A percentile compares a stretch with the other conserved stretches of the same genome.
phyloP scores from a whole-genome alignment of 306 rosid genomes.

The Cucurbita pepo region DNA sequence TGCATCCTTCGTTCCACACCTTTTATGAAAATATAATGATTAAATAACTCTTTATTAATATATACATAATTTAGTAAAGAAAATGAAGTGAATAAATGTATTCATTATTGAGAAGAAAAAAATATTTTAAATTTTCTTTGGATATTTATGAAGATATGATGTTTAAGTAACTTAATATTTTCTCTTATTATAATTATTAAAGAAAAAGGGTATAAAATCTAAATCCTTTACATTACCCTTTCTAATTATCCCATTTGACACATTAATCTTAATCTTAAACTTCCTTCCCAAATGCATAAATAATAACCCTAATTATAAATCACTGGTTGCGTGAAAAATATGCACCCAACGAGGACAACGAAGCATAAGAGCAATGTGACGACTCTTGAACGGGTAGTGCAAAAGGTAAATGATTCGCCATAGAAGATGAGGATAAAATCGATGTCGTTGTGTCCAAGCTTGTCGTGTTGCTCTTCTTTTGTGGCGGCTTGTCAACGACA shows the following conservation, averaged over 20 bases:
- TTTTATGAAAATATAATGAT: no score
- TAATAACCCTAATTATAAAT: not conserved
- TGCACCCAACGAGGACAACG: constrained; percentile 36
- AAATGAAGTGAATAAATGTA: no score
- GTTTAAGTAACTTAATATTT: no score
- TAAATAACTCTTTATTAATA: no score
- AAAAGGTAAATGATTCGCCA: constrained; percentile 24
- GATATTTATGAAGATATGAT: no score
- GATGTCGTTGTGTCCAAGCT: not conserved
- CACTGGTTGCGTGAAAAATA: not conserved
- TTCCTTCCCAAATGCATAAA: not conserved
- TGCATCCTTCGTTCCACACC: no score
- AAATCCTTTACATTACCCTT: not conserved
- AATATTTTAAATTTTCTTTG: no score
- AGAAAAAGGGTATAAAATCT: not conserved
- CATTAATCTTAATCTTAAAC: not conserved
- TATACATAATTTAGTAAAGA: no score
- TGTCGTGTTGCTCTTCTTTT: not conserved
- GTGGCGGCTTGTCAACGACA: constrained; percentile 36
- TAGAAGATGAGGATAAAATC: constrained; percentile 20
- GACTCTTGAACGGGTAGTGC: constrained; percentile 33
- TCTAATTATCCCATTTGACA: not conserved
- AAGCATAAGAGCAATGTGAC: constrained; percentile 49
- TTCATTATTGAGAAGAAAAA: no score
- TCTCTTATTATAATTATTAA: no score